Evolutionary conservation across 441 rosid genomes (phyloP).

Genomic region (Syzygium malaccense): DNA sequence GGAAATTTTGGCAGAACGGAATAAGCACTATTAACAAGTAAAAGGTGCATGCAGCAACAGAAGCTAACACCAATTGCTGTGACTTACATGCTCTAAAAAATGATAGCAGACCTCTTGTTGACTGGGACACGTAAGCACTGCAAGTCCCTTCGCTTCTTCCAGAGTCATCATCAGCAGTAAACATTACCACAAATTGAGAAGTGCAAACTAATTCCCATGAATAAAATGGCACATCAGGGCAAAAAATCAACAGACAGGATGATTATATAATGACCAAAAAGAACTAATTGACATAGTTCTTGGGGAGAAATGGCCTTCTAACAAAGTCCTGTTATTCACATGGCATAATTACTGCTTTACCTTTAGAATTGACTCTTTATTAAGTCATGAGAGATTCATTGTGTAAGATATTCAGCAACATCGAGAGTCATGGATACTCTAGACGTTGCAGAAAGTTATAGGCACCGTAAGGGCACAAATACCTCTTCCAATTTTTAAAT

Average conservation of each 20-base stretch:
- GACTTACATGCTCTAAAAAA: slow-evolving; percentile 80
- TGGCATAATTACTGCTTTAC: neutral
- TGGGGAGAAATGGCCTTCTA: neutral
- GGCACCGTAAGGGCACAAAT: neutral
- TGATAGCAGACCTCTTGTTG: slow-evolving; percentile 83
- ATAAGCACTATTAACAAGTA: neutral
- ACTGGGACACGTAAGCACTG: slow-evolving; percentile 79
- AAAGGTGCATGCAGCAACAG: neutral
- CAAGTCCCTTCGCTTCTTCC: slow-evolving; percentile 40
- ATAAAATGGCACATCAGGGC: neutral
- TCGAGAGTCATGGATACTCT: neutral
- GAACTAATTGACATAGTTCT: neutral
- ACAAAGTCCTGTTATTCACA: neutral
- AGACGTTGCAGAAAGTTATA: neutral
- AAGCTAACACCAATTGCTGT: neutral
- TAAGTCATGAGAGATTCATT: neutral
- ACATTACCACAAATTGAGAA: slow-evolving; percentile 88
- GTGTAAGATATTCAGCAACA: neutral
- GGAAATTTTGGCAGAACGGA: neutral
- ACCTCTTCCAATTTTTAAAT: neutral
- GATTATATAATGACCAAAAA: neutral
- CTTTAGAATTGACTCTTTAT: neutral
- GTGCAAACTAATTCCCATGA: slow-evolving; percentile 46
- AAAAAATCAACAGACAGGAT: neutral
- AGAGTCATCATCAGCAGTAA: slow-evolving; percentile 38